Evolutionary conservation across 768 basidiomycete species (phyloP).

Genomic region (Austroboletus eburneus): DNA sequence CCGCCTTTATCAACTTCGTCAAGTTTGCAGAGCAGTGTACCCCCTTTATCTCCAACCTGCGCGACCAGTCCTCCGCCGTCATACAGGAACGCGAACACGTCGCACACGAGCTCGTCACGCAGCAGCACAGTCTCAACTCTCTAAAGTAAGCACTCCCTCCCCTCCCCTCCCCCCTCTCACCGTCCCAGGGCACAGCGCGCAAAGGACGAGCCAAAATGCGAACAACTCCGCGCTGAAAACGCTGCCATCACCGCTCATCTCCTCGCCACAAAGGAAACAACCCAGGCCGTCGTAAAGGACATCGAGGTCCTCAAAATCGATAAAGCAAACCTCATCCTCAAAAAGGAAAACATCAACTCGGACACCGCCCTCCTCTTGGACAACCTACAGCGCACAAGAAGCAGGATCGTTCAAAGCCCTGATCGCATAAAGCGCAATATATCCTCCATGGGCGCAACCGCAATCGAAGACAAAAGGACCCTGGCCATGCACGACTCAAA

Average conservation of each 20-base stretch:
- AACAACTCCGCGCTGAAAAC: constrained; percentile 58
- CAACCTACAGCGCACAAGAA: constrained; percentile 56
- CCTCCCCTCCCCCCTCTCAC: background rate
- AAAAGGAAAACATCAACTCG: constrained; percentile 63
- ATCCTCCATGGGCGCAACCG: constrained; percentile 62
- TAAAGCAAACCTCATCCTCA: constrained; percentile 57
- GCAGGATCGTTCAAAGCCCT: constrained; percentile 86
- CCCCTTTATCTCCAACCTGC: constrained; percentile 56
- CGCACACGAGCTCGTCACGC: constrained; percentile 41
- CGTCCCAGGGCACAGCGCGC: constrained; percentile 52
- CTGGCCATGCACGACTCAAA: constrained; percentile 67
- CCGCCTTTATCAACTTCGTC: constrained; percentile 90
- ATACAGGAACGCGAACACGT: constrained; percentile 61
- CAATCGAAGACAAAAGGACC: constrained; percentile 65
- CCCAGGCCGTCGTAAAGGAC: constrained; percentile 54
- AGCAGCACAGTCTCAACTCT: constrained; percentile 47
- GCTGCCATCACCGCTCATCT: constrained; percentile 57
- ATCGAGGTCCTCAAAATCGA: constrained; percentile 71
- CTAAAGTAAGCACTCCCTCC: constrained; percentile 46
- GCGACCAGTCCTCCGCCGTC: constrained; percentile 53
- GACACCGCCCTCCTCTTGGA: constrained; percentile 60
- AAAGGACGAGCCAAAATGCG: constrained; percentile 66
- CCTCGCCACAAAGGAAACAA: constrained; percentile 65
- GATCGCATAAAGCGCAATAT: constrained; percentile 86
- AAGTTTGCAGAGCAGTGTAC: constrained; percentile 81